These are phyloP conservation scores for Tolypocladium amazonense DNA, from an alignment of 2,329 filamentous ascomycete genomes.

Conservation along the genomic window DNA sequence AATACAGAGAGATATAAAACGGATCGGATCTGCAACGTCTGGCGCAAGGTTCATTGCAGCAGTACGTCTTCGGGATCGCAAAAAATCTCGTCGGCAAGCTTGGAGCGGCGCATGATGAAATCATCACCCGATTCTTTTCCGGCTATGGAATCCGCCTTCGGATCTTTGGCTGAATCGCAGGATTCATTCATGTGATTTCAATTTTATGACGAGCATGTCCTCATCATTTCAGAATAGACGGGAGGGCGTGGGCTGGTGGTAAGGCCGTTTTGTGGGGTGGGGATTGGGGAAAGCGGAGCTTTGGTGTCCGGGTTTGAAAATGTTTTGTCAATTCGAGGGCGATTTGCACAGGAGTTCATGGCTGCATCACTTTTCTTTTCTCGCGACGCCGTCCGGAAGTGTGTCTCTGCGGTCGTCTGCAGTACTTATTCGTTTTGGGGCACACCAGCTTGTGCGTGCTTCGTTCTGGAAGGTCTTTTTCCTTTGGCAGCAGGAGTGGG, in stretches of 20 bases:
- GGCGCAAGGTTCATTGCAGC: not conserved
- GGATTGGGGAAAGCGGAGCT: not conserved
- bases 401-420: not conserved
- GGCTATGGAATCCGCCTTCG: not conserved
- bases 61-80: not conserved
- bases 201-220: not conserved
- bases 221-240: not conserved
- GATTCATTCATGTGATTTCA: not conserved
- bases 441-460: not conserved
- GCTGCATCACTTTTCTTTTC: not conserved
- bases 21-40: not conserved
- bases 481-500: not conserved
- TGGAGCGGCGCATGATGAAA: not conserved
- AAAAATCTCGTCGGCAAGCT: not conserved
- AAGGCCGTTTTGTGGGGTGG: not conserved
- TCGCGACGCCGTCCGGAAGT: not conserved
- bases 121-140: not conserved
- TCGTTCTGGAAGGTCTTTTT: not conserved
- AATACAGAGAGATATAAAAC: not conserved
- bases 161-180: not conserved
- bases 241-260: not conserved
- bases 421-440: not conserved
- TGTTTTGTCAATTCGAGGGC: not conserved
- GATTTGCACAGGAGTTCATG: not conserved
- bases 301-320: constrained; percentile 2